phyloP scores from a whole-genome alignment of 2,329 filamentous ascomycete genomes.

The Magnaporthales sp. region DNA sequence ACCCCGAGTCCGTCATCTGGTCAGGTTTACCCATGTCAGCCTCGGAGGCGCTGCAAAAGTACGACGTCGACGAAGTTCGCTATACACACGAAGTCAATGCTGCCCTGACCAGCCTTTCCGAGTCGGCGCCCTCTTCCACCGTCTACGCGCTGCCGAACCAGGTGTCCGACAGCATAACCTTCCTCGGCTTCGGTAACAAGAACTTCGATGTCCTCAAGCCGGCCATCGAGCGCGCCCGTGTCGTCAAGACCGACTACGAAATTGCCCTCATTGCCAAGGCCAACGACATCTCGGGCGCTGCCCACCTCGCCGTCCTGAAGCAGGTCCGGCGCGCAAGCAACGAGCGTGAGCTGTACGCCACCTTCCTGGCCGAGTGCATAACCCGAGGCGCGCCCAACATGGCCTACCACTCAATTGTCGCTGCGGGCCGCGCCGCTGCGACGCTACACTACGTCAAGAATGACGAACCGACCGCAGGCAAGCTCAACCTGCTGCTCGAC shows the following conservation, averaged over 20 bases:
- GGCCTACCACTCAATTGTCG: conserved; percentile 82
- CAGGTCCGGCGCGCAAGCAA: conserved; percentile 57
- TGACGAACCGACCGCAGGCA: conserved; percentile 57
- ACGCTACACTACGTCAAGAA: conserved; percentile 86
- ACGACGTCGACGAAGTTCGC: conserved; percentile 73
- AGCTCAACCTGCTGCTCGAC: conserved; percentile 76
- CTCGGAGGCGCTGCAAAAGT: conserved; percentile 65
- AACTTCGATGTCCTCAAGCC: conserved; percentile 47
- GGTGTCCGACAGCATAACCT: conserved; percentile 62
- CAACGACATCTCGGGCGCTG: conserved; percentile 59
- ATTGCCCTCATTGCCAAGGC: conserved; percentile 64
- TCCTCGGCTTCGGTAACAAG: conserved; percentile 59
- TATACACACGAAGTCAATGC: conserved; percentile 67
- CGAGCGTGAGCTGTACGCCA: conserved; percentile 74
- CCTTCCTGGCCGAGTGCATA: conserved; percentile 71
- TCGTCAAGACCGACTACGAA: conserved; percentile 68
- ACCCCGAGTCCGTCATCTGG: conserved; percentile 90
- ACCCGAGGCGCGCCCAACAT: conserved; percentile 70
- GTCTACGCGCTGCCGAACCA: conserved; percentile 75
- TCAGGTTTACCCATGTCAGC: conserved; percentile 73
- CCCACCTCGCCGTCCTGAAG: conserved; percentile 55
- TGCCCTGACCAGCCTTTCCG: conserved; percentile 49
- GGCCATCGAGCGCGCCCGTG: conserved; percentile 60
- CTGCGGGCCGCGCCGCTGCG: conserved; percentile 68
- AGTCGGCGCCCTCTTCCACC: conserved; percentile 22